phyloP scores from a whole-genome alignment of 352 stramenopile genomes.

The Blastocystis sp. region DNA sequence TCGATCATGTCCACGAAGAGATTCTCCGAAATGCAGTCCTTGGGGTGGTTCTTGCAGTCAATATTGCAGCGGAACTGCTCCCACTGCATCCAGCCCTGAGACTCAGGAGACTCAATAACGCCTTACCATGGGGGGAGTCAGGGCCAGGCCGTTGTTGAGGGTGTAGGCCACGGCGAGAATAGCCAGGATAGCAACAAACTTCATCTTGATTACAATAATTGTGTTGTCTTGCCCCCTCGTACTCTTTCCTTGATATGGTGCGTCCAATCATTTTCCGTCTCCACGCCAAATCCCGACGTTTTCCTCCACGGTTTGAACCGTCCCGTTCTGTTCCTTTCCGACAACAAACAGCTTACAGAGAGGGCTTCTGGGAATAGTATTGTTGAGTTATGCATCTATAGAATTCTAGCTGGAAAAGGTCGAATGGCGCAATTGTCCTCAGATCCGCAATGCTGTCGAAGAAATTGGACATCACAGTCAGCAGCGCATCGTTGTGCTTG shows the following conservation, averaged over 20 bases:
- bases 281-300: not conserved
- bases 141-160: slow-evolving; percentile 75
- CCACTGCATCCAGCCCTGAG: slow-evolving; percentile 74
- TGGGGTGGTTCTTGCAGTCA: slow-evolving; percentile 73
- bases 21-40: slow-evolving; percentile 72
- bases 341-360: not conserved
- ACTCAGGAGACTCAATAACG: not conserved
- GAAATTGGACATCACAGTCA: not conserved
- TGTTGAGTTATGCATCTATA: not conserved
- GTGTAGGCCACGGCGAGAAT: slow-evolving; percentile 63
- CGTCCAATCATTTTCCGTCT: not conserved
- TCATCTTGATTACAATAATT: slow-evolving; percentile 53
- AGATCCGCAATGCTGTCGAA: not conserved
- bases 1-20: slow-evolving; percentile 73
- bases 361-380: slow-evolving; percentile 1
- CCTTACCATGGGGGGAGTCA: slow-evolving; percentile 74
- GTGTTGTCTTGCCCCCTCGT: not conserved
- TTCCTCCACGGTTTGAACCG: too few species aligned
- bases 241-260: not conserved
- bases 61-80: slow-evolving; percentile 75
- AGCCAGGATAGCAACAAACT: slow-evolving; percentile 45
- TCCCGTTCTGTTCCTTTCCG: not conserved
- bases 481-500: slow-evolving; percentile 2
- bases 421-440: not conserved
- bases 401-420: not conserved